These are phyloP conservation scores for Hymenoscyphus fructigenus DNA, from an alignment of 2,329 filamentous ascomycete genomes.

Conservation along the genomic window DNA sequence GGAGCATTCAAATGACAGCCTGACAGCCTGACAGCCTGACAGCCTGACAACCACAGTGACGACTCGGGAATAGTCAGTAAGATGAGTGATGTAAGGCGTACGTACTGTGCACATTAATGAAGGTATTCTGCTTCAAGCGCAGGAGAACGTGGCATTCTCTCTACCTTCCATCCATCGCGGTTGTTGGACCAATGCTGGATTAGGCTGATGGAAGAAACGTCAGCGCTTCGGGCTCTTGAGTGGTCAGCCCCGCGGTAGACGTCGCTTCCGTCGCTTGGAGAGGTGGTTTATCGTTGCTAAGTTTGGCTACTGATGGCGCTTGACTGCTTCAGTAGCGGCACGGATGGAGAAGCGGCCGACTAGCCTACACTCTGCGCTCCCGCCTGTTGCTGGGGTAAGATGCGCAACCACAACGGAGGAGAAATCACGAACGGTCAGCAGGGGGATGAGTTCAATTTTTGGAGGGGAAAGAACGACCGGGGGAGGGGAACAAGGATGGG, in stretches of 20 bases:
- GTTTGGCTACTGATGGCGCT: neutral
- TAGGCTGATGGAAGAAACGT: too few relatives aligned
- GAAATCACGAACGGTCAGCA: neutral
- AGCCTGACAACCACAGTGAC: neutral
- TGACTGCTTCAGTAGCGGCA: too few relatives aligned
- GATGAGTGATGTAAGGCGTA: neutral
- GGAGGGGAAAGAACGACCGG: neutral
- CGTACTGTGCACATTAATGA: too few relatives aligned
- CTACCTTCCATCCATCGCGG: too few relatives aligned
- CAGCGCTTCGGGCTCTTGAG: neutral
- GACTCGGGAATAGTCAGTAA: neutral
- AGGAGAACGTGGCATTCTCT: too few relatives aligned
- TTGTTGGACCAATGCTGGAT: too few relatives aligned
- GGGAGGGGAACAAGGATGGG: neutral
- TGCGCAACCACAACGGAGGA: neutral
- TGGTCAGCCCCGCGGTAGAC: neutral
- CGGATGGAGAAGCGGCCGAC: too few relatives aligned
- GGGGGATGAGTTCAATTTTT: neutral
- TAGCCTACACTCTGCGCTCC: too few relatives aligned
- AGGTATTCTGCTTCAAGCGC: too few relatives aligned
- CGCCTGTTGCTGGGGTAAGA: neutral
- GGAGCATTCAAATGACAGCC: neutral
- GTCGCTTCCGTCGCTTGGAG: neutral
- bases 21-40: neutral
- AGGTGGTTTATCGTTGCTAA: neutral